Evolutionary conservation across 306 rosid species (phyloP), one percentile per base, ranked within the genome.

Genomic region (Sechiopsis laciniata): DNA sequence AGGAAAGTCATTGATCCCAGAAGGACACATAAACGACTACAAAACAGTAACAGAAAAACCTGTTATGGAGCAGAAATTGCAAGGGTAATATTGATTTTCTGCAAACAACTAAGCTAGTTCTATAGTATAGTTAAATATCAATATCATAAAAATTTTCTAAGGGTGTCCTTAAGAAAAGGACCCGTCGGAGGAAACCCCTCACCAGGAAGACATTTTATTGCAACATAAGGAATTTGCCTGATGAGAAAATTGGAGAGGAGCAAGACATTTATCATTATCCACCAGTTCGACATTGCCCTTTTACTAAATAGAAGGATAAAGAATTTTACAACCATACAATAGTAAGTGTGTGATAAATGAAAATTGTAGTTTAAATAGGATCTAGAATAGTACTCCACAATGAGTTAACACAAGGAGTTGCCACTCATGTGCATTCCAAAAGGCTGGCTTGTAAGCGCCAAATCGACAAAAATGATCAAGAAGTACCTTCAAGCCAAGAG

Each of bases 1-100:
- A 13, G 98, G 96, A 77, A 93, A 93, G 83, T 93, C 98, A 46
- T 87, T 0, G 80, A 93, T 90, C 82, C 98, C 98, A 1, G 98
- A 93, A 77, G 98, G 98, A 78, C 96, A 90, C 98, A 93, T 90
- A 76, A 93, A 93, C 65, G 97, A 87, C 98, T 93, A 72, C 89
- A 81, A 83, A 40, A 75, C 32, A 75, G 37, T 74, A 76, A 58
- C 15, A 46, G 20, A 48, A 64, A 55, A 62, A 61, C 19, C 10
- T 37, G 77, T 84, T 75, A 78, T 60, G 55, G 32, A 42, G 52
- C 12, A 64, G 40, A 62, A 46, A 20, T 46, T 51, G 46, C 5
- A 1, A 2, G 53, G 12, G 75, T 71, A 19, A 55, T 54, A 16
- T 10, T 26, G 32, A 53, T 71, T 52, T 73, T 56, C 76, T 26